Base-by-base conservation (phyloP, 495 filamentous ascomycete species). In the Wilcoxina mikolae region DNA sequence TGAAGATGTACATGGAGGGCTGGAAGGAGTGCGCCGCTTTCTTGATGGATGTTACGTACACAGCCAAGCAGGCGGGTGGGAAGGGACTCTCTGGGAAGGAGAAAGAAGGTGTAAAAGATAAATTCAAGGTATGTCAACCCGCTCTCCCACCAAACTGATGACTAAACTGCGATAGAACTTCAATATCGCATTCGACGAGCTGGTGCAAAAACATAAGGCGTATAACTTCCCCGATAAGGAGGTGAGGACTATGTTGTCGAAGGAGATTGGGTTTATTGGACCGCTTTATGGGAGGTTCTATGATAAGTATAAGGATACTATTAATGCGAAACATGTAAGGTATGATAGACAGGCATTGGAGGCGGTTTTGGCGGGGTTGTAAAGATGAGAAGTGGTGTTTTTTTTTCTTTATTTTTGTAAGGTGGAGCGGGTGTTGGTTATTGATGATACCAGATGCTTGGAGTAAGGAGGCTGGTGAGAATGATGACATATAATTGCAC, bases 261-360 rank as follows among this genome's bases (percentile, higher is more conserved):
- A 82, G 58, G 89, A 95, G 63, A 79, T 95, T 55, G 78, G 78
- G 49, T 83, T 94, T 67, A 81, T 96, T 42, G 90, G 95, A 70
- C 88, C 93, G 43, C 75, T 99, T 17, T 99, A 99, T 73, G 79
- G 79, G 48, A 78, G 93, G 11, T 99, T 96, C 70, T 95, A 87
- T 75, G 93, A 96, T 70, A 80, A 89, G 18, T 99, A 99, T 70
- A 90, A 95, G 67, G 91, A 96, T 72, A 76, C 95, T 59, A 94
- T 96, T 70, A 95, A 91, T 70, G 88, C 91, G 28, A 96, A 96
- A 70, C 94, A 96, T 70, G 87, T 90, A 69, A 94, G 90, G 73
- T 96, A 91, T 66, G 88, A 95, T 70, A 95, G 95, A 71, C 75
- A 74, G 17, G 68, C 68, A 1, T 75, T 81, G 47, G 72, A 76